phyloP scores from a whole-genome alignment of 768 basidiomycete species.

The Cystofilobasidium bisporidii region DNA sequence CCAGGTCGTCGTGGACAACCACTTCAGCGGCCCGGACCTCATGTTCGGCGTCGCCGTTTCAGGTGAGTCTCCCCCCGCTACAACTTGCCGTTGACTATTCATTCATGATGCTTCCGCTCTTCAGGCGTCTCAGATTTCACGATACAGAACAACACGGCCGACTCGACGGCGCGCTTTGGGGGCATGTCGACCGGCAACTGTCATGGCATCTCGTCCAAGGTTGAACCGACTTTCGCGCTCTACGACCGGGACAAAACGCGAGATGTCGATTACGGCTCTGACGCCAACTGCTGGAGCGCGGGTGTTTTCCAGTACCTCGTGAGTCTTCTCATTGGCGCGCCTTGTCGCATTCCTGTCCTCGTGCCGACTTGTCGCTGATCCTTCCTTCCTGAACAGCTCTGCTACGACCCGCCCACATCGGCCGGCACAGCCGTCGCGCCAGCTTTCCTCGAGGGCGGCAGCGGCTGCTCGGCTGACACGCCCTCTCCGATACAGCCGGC shows the following conservation, averaged over 20 bases:
- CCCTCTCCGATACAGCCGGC: not conserved
- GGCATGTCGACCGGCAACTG: constrained; percentile 7
- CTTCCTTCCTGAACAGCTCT: not conserved
- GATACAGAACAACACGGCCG: not conserved
- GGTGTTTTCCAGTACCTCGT: not conserved
- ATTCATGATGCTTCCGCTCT: not conserved
- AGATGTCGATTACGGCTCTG: not conserved
- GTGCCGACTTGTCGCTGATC: not conserved
- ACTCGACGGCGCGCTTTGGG: constrained; percentile 1
- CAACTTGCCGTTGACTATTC: not conserved
- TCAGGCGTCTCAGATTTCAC: not conserved
- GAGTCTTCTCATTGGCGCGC: not conserved
- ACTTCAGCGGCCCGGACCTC: constrained; percentile 5
- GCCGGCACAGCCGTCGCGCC: not conserved
- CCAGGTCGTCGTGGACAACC: not conserved
- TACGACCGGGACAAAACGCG: constrained; percentile 1
- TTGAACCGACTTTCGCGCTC: constrained; percentile 8
- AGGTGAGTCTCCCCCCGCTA: not conserved
- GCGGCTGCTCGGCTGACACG: not conserved
- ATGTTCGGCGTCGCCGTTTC: constrained; percentile 14
- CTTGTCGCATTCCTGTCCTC: not conserved
- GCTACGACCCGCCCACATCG: not conserved
- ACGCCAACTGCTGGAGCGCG: constrained; percentile 8
- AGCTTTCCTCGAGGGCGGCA: not conserved
- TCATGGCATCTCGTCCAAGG: constrained; percentile 4